These are phyloP conservation scores for Huiozyma naganishii DNA, from an alignment of 805 yeast genomes.

Conservation along the genomic window DNA sequence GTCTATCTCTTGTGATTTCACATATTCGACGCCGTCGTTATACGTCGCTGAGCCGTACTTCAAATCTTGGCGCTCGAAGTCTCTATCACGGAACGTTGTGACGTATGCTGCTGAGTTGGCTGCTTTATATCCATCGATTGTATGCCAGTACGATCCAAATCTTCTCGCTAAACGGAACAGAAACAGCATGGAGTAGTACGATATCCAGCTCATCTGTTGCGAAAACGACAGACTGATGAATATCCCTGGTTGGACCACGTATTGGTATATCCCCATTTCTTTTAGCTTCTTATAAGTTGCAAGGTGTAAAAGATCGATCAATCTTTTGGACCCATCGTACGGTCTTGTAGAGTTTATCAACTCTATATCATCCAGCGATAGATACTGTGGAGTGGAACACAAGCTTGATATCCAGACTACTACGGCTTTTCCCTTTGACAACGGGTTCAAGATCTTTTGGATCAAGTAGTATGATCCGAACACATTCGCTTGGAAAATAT, in stretches of 20 bases:
- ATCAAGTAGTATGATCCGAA: constrained; percentile 86
- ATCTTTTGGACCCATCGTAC: constrained; percentile 86
- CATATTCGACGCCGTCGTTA: constrained; percentile 52
- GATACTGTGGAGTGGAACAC: constrained; percentile 63
- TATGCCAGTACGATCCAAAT: constrained; percentile 80
- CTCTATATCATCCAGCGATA: constrained; percentile 68
- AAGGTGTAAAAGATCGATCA: constrained; percentile 71
- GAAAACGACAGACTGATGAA: constrained; percentile 74
- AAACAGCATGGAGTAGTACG: constrained; percentile 75
- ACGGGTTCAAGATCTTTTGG: constrained; percentile 45
- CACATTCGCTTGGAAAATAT: constrained; percentile 87
- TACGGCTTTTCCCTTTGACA: constrained; percentile 46
- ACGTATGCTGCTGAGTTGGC: constrained; percentile 78
- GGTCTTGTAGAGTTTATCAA: constrained; percentile 51
- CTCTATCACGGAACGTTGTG: constrained; percentile 36
- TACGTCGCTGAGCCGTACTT: constrained; percentile 68
- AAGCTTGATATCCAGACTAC: constrained; percentile 79
- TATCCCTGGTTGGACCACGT: constrained; percentile 90
- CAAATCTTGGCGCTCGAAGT: constrained; percentile 36
- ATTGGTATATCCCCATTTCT: constrained; percentile 51
- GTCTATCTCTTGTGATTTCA: constrained; percentile 48
- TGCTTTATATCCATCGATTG: constrained; percentile 76
- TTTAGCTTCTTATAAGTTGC: constrained; percentile 50
- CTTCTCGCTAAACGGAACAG: constrained; percentile 74
- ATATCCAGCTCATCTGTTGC: constrained; percentile 61